These are phyloP conservation scores for Iris pallida DNA, from an alignment of 116 monocot species.

Conservation along the genomic window DNA sequence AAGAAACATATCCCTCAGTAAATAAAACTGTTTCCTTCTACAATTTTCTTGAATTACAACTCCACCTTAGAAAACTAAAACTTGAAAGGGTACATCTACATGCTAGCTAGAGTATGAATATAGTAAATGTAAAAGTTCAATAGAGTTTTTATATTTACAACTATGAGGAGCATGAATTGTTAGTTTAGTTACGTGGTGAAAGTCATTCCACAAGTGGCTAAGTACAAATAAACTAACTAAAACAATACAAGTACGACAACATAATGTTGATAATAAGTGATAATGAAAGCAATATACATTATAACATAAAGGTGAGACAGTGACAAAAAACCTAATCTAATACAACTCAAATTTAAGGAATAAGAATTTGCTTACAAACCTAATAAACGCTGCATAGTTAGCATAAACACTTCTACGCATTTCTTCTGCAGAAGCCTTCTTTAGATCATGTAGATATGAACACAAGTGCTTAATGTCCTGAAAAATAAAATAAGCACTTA, in stretches of 20 bases:
- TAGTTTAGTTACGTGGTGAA: no score
- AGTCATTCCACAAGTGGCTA: no score
- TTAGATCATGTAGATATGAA: constrained; percentile 68
- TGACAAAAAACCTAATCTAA: not conserved
- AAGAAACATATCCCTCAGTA: no score
- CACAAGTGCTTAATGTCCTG: constrained; percentile 84
- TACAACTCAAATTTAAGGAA: not conserved
- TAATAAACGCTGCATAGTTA: constrained; percentile 78
- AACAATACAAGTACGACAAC: not conserved
- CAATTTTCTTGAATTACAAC: no score
- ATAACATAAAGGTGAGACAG: not conserved
- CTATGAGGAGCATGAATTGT: no score
- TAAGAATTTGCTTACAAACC: constrained; percentile 21
- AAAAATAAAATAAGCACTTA: not conserved
- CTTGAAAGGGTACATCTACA: no score
- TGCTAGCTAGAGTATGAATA: no score
- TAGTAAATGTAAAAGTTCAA: no score
- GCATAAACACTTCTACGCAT: constrained; percentile 91
- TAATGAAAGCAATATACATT: not conserved
- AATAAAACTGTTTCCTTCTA: no score
- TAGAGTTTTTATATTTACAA: no score
- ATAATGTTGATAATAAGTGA: not conserved
- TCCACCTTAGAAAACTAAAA: no score
- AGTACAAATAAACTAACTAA: not conserved
- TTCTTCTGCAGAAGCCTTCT: constrained; percentile 83